A percentile compares a stretch with the other conserved stretches of the same genome.
Conservation (phyloP, 139 green algal species). For the Chlorella sp. region DNA sequence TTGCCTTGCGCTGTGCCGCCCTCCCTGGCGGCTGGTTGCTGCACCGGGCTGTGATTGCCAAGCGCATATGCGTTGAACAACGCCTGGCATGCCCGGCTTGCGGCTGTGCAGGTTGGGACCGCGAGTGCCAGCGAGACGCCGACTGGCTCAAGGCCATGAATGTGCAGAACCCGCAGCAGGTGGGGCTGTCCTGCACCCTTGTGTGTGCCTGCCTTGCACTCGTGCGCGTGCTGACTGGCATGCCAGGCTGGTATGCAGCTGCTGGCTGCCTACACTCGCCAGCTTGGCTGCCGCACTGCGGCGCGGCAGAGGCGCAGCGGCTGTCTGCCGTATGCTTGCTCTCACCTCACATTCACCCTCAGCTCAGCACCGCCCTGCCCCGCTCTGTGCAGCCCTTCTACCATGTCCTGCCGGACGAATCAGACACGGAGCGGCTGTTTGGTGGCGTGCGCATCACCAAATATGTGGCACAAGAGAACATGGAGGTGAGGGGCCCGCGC, state of each 20-base stretch:
- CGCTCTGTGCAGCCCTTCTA: constrained; percentile 44
- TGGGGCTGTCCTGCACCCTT: too few species aligned
- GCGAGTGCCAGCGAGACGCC: constrained; percentile 33
- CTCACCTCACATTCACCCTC: too few species aligned
- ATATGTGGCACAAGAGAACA: constrained; percentile 52
- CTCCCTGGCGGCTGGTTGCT: too few species aligned
- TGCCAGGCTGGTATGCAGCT: neutral
- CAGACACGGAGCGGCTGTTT: constrained; percentile 38
- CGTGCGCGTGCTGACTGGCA: too few species aligned
- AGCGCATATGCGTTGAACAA: too few species aligned
- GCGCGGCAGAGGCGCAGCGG: too few species aligned
- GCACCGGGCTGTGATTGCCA: too few species aligned
- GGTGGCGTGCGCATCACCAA: constrained; percentile 43
- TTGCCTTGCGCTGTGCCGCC: too few species aligned
- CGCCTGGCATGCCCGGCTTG: too few species aligned
- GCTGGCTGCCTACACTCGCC: neutral
- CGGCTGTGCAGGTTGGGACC: constrained; percentile 35
- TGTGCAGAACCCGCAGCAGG: neutral
- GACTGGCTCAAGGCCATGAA: constrained; percentile 35
- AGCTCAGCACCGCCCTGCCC: too few species aligned
- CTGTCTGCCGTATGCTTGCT: too few species aligned
- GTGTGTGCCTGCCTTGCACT: too few species aligned
- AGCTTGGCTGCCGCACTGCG: neutral
- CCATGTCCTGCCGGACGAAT: constrained; percentile 45
- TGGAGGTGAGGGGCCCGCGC: constrained; percentile 7